A percentile compares a stretch with the other conserved stretches of the same genome.
Evolutionary conservation across 805 yeast species (phyloP).

Genomic region (Metschnikowia bowlesiae): DNA sequence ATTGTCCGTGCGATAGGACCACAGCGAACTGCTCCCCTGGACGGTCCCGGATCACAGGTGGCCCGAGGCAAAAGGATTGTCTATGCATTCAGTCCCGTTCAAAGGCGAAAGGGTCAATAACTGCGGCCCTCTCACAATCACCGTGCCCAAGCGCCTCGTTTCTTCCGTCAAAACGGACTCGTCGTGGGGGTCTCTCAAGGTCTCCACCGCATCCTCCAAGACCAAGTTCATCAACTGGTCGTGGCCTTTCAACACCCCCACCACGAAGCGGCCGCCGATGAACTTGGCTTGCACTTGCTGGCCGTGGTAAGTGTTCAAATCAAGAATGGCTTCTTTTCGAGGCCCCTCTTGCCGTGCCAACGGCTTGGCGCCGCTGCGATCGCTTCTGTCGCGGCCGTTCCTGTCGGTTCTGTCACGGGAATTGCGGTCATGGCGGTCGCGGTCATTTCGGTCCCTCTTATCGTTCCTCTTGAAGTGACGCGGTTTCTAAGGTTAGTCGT

Average conservation of each 20-base stretch:
- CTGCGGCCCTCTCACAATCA: conserved; percentile 83
- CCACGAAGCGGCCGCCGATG: conserved; percentile 80
- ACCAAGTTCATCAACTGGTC: conserved; percentile 80
- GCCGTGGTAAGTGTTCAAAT: conserved; percentile 72
- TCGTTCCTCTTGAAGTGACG: conserved; percentile 13
- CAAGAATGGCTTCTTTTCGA: conserved; percentile 84
- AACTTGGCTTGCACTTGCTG: conserved; percentile 70
- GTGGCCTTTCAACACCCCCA: conserved; percentile 77
- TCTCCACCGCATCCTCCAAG: conserved; percentile 66
- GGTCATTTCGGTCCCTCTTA: not conserved
- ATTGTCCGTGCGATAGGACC: too few relatives aligned
- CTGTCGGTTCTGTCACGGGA: not conserved
- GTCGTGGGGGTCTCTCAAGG: conserved; percentile 63
- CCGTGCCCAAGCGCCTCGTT: conserved; percentile 57
- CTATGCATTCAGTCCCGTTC: conserved; percentile 66
- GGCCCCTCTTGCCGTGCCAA: conserved; percentile 54
- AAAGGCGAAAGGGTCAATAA: conserved; percentile 70
- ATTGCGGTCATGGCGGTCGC: not conserved
- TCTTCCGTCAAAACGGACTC: conserved; percentile 48
- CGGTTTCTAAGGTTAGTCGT: conserved; percentile 12
- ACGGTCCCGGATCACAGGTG: not conserved
- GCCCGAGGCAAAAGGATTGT: conserved; percentile 53
- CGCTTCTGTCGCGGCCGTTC: not conserved
- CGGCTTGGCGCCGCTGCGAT: conserved; percentile 10
- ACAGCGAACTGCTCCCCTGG: not conserved